A percentile compares a stretch with the other conserved stretches of the same genome.
phyloP scores from a whole-genome alignment of 2,329 filamentous ascomycete genomes.

The Cytospora schulzeri region DNA sequence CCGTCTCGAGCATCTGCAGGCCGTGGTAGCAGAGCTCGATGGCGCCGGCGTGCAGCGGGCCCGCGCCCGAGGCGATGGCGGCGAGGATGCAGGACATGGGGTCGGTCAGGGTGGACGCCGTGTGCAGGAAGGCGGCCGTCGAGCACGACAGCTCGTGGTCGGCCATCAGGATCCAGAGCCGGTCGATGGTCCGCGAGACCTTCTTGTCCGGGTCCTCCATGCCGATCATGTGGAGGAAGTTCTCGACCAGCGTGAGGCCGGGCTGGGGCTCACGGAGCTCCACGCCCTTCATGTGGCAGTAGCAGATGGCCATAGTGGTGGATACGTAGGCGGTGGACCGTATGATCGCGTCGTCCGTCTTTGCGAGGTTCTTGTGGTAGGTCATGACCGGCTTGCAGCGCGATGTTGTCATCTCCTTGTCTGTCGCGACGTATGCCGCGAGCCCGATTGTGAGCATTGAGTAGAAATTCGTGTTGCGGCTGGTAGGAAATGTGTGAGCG shows the following conservation, averaged over 20 bases:
- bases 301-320: too few relatives aligned
- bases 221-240: constrained; percentile 57
- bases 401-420: too few relatives aligned
- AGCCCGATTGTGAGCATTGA: too few relatives aligned
- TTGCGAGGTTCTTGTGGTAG: too few relatives aligned
- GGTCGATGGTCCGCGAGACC: constrained; percentile 48
- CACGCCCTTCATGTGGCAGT: too few relatives aligned
- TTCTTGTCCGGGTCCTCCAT: constrained; percentile 40
- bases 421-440: too few relatives aligned
- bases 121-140: constrained; percentile 57
- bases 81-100: constrained; percentile 55
- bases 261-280: too few relatives aligned
- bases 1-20: constrained; percentile 51
- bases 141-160: constrained; percentile 62
- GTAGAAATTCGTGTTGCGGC: too few relatives aligned
- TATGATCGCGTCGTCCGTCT: too few relatives aligned
- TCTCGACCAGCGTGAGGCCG: constrained; percentile 51
- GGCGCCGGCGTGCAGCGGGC: constrained; percentile 59
- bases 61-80: constrained; percentile 54
- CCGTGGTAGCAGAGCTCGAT: constrained; percentile 58
- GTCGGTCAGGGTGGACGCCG: constrained; percentile 57
- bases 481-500: too few relatives aligned
- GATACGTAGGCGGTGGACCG: too few relatives aligned
- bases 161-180: constrained; percentile 56
- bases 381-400: too few relatives aligned